Conservation (phyloP, 106 monocot genomes). For the Acorus calamus region DNA sequence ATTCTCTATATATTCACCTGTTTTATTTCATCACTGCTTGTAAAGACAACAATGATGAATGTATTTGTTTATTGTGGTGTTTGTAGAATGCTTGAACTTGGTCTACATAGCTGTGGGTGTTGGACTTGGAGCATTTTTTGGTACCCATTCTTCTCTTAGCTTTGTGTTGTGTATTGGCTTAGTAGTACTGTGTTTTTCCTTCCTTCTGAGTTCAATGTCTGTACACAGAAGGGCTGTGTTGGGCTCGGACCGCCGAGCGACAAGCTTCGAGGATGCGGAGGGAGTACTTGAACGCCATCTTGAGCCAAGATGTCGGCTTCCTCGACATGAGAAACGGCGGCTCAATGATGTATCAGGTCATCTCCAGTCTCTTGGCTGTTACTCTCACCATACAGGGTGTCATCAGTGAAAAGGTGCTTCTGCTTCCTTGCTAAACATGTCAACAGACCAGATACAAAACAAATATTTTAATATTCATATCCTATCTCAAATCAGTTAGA, state of each 20-base stretch:
- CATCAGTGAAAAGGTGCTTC: conserved; percentile 20
- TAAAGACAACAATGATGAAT: not conserved
- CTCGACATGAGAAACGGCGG: conserved; percentile 10
- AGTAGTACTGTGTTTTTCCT: not conserved
- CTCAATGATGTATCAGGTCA: conserved; percentile 9
- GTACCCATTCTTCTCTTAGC: not conserved
- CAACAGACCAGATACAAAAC: no score
- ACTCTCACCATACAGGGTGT: conserved; percentile 13
- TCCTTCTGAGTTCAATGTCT: not conserved
- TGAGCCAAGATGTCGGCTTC: conserved; percentile 19
- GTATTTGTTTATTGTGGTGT: not conserved
- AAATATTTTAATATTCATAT: not conserved
- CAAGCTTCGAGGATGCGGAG: conserved; percentile 14
- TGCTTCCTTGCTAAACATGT: no score
- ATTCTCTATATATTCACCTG: no score
- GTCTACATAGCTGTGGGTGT: conserved; percentile 2
- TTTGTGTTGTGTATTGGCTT: no score
- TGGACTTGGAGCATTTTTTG: conserved; percentile 18
- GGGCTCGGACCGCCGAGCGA: conserved; percentile 20
- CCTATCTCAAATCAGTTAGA: no score
- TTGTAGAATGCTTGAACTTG: conserved; percentile 12
- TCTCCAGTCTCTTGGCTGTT: conserved; percentile 17
- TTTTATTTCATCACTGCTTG: no score
- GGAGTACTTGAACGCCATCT: conserved; percentile 15
- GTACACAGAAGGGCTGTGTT: conserved; percentile 16